Evolutionary conservation across 352 stramenopile species (phyloP).

Genomic region (Phytophthora citrophthora): DNA sequence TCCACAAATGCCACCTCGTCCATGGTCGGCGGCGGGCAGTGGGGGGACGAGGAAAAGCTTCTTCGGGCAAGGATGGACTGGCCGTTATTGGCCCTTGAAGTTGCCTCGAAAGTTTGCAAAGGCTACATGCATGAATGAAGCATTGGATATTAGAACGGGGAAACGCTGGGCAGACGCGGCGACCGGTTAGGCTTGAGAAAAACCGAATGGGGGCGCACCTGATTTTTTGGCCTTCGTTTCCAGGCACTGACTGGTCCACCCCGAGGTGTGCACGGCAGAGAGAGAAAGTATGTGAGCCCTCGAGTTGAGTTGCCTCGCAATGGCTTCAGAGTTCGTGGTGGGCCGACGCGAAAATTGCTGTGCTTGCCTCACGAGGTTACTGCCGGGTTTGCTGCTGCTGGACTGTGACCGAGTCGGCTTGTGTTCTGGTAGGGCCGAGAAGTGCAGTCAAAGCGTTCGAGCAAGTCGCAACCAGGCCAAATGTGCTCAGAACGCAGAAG

Average conservation of each 20-base stretch:
- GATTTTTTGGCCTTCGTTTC: slow-evolving; percentile 21
- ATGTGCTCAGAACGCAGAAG: slow-evolving; percentile 7
- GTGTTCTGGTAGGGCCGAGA: background rate
- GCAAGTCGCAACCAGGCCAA: slow-evolving; percentile 4
- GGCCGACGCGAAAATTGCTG: background rate
- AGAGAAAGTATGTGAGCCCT: slow-evolving; percentile 7
- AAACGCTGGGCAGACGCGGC: slow-evolving; percentile 17
- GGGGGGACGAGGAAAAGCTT: slow-evolving; percentile 4
- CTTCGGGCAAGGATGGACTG: slow-evolving; percentile 20
- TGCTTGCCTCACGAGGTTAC: background rate
- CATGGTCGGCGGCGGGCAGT: slow-evolving; percentile 28
- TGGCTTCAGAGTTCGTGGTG: slow-evolving; percentile 4
- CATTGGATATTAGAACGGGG: slow-evolving; percentile 5
- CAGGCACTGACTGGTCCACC: background rate
- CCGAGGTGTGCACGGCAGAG: background rate
- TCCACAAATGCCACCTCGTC: slow-evolving; percentile 76
- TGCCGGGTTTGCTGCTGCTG: background rate
- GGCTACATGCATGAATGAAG: slow-evolving; percentile 1
- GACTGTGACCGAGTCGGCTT: slow-evolving; percentile 3
- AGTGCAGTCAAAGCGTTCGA: background rate
- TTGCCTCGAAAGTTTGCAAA: slow-evolving; percentile 22
- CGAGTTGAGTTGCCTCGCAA: background rate
- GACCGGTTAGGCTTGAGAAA: slow-evolving; percentile 12
- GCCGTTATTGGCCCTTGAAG: slow-evolving; percentile 26
- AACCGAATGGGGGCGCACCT: slow-evolving; percentile 20